Evolutionary conservation across 805 yeast species (phyloP).

Genomic region (Cyberlindnera lachancei): DNA sequence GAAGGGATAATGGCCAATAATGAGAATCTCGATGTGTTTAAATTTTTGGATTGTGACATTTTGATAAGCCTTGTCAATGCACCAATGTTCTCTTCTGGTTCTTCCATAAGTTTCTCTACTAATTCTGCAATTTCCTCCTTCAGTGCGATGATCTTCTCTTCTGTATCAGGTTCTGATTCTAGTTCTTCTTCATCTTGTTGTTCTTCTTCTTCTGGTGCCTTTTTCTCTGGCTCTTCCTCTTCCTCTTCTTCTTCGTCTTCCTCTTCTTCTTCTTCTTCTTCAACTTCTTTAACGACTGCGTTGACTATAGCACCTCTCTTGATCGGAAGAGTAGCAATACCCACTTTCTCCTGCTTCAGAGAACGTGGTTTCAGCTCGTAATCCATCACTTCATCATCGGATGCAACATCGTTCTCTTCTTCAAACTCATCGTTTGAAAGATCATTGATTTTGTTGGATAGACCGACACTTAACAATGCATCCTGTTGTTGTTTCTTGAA

Average conservation of each 20-base stretch:
- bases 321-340: conserved; percentile 72
- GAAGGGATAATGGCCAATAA: conserved; percentile 76
- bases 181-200: conserved; percentile 9
- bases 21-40: conserved; percentile 62
- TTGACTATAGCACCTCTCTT: conserved; percentile 70
- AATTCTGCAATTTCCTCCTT: conserved; percentile 80
- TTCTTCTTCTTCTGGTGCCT: conserved; percentile 23
- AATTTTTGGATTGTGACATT: conserved; percentile 62
- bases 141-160: conserved; percentile 48
- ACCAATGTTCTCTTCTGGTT: conserved; percentile 78
- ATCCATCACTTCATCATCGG: conserved; percentile 75
- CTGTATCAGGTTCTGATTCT: conserved; percentile 36
- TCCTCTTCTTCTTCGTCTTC: conserved; percentile 23
- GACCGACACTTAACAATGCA: conserved; percentile 16
- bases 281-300: conserved; percentile 42
- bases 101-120: conserved; percentile 73
- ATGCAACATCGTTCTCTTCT: conserved; percentile 3
- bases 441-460: conserved; percentile 16
- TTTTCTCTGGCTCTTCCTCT: conserved; percentile 21
- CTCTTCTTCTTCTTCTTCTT: conserved; percentile 14
- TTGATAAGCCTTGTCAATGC: conserved; percentile 58
- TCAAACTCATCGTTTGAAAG: conserved; percentile 9
- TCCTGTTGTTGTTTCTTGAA: conserved; percentile 20
- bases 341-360: conserved; percentile 35
- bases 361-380: conserved; percentile 70